Conservation (phyloP, 495 filamentous ascomycete species). For the Podospora tetraspora region DNA sequence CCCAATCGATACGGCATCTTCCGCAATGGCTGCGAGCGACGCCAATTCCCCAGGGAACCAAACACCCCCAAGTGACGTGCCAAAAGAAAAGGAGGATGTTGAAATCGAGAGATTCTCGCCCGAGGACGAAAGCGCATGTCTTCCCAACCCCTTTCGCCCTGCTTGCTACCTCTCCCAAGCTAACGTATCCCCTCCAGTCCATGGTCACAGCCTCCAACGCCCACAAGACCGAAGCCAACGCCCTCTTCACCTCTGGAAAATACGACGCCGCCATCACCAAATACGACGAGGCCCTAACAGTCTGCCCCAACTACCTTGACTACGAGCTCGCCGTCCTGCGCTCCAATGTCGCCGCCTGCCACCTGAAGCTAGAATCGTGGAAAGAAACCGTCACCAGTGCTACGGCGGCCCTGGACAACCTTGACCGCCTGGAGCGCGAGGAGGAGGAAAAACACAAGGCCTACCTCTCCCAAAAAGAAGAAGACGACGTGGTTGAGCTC, state of each 20-base stretch:
- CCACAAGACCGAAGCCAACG: slow-evolving; percentile 73
- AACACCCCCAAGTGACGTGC: neutral
- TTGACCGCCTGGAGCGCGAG: slow-evolving; percentile 53
- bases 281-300: slow-evolving; percentile 78
- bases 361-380: slow-evolving; percentile 82
- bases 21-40: slow-evolving; percentile 11
- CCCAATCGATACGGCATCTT: neutral
- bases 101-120: slow-evolving; percentile 46
- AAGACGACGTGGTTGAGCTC: slow-evolving; percentile 55
- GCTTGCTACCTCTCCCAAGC: neutral
- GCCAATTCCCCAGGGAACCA: neutral
- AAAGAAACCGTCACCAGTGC: slow-evolving; percentile 74
- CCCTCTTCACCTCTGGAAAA: slow-evolving; percentile 61
- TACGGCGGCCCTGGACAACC: slow-evolving; percentile 62
- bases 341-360: slow-evolving; percentile 86
- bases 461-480: slow-evolving; percentile 21
- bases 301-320: slow-evolving; percentile 82
- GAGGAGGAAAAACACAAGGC: slow-evolving; percentile 23
- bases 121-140: slow-evolving; percentile 30
- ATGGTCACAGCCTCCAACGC: slow-evolving; percentile 67
- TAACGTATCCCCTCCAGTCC: slow-evolving; percentile 39
- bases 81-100: slow-evolving; percentile 10
- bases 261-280: slow-evolving; percentile 83
- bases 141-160: slow-evolving; percentile 5
- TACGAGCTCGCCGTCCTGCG: slow-evolving; percentile 84